Conservation (phyloP, 192 early-diverging fungal species). For the Entrophospora sp. region DNA sequence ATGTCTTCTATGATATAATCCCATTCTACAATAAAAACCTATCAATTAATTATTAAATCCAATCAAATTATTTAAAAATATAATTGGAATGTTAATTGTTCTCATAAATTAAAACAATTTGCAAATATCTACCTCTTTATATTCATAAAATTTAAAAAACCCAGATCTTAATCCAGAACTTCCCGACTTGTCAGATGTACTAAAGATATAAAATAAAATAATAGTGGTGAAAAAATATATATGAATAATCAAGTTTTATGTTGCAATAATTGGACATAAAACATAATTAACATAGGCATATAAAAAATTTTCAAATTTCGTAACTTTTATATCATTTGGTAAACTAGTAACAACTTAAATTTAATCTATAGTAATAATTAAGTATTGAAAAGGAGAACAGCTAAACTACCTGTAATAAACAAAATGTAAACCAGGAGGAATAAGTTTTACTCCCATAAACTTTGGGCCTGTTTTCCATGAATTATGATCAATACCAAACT, state of each 20-base stretch:
- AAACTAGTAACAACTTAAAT: neutral
- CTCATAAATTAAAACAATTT: no score
- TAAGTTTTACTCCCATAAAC: conserved; percentile 88
- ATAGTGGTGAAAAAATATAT: no score
- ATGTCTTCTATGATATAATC: conserved; percentile 64
- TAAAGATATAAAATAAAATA: conserved; percentile 4
- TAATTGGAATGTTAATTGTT: no score
- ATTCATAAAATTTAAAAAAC: conserved; percentile 65
- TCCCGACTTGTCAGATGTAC: conserved; percentile 32
- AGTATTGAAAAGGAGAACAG: no score
- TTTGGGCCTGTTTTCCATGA: conserved; percentile 83
- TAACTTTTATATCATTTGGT: no score
- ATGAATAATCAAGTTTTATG: no score
- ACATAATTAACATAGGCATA: no score
- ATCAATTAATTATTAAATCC: conserved; percentile 5
- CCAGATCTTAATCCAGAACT: conserved; percentile 56
- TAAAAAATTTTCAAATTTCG: no score
- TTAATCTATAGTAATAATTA: neutral
- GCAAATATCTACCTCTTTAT: conserved; percentile 44
- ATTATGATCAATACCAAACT: conserved; percentile 89
- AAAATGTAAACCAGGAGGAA: conserved; percentile 92
- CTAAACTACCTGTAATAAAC: conserved; percentile 72
- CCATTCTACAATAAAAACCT: conserved; percentile 83
- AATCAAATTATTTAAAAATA: conserved; percentile 16
- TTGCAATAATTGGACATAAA: no score